Evolutionary conservation across 371 early-diverging fungal genomes (phyloP).

Genomic region (Rhizomucor pusillus): DNA sequence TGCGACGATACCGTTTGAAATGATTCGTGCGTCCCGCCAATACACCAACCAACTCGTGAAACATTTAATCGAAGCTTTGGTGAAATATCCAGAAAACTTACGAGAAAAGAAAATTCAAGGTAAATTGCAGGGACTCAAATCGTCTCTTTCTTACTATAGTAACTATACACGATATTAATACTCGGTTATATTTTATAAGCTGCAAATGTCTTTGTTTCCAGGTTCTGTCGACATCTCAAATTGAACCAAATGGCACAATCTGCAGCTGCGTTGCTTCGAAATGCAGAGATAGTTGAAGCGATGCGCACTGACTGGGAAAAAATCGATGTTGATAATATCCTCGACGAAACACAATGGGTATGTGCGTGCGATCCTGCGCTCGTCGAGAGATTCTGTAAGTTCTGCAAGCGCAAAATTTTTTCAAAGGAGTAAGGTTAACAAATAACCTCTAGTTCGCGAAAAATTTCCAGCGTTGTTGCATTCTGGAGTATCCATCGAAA

Average conservation of each 20-base stretch:
- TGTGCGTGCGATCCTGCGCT: constrained; percentile 46
- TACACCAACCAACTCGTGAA: constrained; percentile 40
- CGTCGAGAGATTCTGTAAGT: constrained; percentile 36
- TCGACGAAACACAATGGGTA: constrained; percentile 55
- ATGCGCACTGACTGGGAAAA: constrained; percentile 52
- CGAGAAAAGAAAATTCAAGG: constrained; percentile 32
- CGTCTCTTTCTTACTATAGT: no score
- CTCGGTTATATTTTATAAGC: no score
- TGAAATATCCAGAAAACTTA: constrained; percentile 28
- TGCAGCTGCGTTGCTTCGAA: constrained; percentile 34
- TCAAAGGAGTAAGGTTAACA: not conserved
- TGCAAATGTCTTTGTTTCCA: constrained; percentile 50
- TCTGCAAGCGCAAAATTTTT: not conserved
- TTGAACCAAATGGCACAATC: constrained; percentile 53
- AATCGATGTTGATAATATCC: constrained; percentile 46
- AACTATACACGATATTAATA: not conserved
- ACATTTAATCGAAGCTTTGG: constrained; percentile 26
- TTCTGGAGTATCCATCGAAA: constrained; percentile 23
- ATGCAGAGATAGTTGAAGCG: constrained; percentile 20
- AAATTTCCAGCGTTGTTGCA: constrained; percentile 37
- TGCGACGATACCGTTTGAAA: constrained; percentile 27
- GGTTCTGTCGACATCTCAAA: constrained; percentile 50
- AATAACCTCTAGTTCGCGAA: constrained; percentile 26
- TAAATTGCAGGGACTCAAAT: constrained; percentile 4
- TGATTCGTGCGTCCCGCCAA: constrained; percentile 28